Conservation (phyloP, 352 stramenopile genomes). For the Pythium utonaiense region DNA sequence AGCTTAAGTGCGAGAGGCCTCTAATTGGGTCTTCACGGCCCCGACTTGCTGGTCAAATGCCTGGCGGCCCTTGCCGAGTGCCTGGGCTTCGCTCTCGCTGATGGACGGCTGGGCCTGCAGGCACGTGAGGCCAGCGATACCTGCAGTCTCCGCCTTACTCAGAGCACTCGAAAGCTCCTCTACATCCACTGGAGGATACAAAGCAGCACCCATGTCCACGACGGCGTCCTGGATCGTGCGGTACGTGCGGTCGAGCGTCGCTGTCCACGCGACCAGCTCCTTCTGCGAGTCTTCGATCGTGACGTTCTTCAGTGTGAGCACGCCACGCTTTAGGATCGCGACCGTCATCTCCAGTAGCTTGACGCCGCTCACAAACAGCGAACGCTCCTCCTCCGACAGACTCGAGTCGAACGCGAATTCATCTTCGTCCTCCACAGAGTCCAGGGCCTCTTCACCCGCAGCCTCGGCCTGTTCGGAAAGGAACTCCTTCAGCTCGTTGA, state of each 20-base stretch:
- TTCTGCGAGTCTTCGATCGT: conserved; percentile 54
- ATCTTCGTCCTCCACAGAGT: conserved; percentile 64
- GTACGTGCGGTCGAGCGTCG: conserved; percentile 61
- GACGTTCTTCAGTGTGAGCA: conserved; percentile 76
- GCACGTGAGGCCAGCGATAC: conserved; percentile 38
- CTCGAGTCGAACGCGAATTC: conserved; percentile 77
- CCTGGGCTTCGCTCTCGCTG: conserved; percentile 28
- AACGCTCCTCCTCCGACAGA: conserved; percentile 61
- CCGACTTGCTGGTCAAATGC: conserved; percentile 58
- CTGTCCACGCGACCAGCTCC: conserved; percentile 69
- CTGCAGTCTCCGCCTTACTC: conserved; percentile 28
- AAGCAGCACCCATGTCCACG: conserved; percentile 77
- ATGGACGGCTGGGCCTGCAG: conserved; percentile 54
- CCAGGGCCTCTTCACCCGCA: conserved; percentile 23
- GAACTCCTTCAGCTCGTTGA: conserved; percentile 78
- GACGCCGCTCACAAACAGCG: conserved; percentile 59
- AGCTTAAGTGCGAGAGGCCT: conserved; percentile 28
- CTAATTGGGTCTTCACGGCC: conserved; percentile 55
- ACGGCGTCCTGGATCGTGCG: conserved; percentile 54
- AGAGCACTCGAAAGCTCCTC: conserved; percentile 51
- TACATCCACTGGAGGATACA: conserved; percentile 71
- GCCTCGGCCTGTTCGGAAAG: conserved; percentile 42
- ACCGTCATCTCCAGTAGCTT: conserved; percentile 73
- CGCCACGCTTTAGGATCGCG: conserved; percentile 75
- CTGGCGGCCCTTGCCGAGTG: conserved; percentile 38